Conservation (phyloP, 305 asterid genomes). For the Fraxinus nigra region DNA sequence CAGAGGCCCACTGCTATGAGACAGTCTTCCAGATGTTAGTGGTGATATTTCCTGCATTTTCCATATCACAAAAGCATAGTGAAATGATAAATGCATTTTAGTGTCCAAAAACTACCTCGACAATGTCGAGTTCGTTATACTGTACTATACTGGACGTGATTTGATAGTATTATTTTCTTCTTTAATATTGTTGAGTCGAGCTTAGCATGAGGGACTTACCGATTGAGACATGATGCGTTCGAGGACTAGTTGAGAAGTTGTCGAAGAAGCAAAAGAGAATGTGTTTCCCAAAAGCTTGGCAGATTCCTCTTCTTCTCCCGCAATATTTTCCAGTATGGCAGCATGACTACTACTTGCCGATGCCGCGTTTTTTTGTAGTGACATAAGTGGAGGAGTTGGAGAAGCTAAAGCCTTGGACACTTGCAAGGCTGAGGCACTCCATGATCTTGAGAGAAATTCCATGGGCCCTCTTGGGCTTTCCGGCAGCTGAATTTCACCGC, state of each 20-base stretch:
- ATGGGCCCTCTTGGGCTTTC: constrained; percentile 96
- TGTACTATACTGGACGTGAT: background rate
- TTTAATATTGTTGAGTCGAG: background rate
- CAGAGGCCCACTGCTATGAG: constrained; percentile 95
- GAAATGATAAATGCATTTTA: background rate
- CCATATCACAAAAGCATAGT: background rate
- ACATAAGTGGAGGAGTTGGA: constrained; percentile 29
- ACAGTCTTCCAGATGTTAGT: constrained; percentile 96
- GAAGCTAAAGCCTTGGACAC: constrained; percentile 70
- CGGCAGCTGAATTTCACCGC: constrained; percentile 68
- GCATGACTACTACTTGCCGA: constrained; percentile 8
- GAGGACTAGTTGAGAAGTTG: constrained; percentile 92
- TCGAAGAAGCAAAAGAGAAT: constrained; percentile 90
- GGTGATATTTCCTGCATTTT: constrained; percentile 86
- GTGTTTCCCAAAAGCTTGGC: constrained; percentile 77
- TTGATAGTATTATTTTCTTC: background rate
- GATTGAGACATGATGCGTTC: constrained; percentile 99
- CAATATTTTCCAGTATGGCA: constrained; percentile 48
- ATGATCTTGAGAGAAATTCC: constrained; percentile 93
- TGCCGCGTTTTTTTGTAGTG: constrained; percentile 6
- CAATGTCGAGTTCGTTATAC: background rate
- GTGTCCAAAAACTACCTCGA: background rate
- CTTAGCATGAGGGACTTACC: constrained; percentile 33
- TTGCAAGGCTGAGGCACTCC: constrained; percentile 92
- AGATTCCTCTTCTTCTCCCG: constrained; percentile 64